Evolutionary conservation across 1,284 basidiomycete species (phyloP).

Genomic region (Amylostereum areolatum): DNA sequence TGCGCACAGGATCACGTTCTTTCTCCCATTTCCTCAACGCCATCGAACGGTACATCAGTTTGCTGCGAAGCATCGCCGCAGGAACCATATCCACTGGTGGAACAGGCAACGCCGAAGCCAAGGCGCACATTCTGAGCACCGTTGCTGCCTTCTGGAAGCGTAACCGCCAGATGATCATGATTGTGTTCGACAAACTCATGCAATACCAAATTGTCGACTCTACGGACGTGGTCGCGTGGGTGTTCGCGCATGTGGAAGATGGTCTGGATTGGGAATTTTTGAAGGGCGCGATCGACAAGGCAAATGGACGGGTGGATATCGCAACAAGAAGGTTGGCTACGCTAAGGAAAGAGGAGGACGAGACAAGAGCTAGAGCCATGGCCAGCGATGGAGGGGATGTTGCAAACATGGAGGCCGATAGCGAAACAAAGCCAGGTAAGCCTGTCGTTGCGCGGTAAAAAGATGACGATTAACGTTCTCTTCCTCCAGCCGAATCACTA

Average conservation of each 20-base stretch:
- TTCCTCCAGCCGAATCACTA: too few relatives aligned
- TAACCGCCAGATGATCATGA: constrained; percentile 79
- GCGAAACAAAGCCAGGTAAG: constrained; percentile 48
- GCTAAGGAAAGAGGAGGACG: constrained; percentile 83
- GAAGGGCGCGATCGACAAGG: constrained; percentile 79
- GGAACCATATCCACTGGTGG: constrained; percentile 32
- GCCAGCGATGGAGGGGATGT: constrained; percentile 45
- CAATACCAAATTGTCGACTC: constrained; percentile 98
- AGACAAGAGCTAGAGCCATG: constrained; percentile 67
- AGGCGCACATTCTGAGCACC: constrained; percentile 64
- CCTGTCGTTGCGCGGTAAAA: too few relatives aligned
- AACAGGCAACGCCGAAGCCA: constrained; percentile 53
- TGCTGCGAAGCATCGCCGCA: constrained; percentile 70
- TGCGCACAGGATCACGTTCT: constrained; percentile 89
- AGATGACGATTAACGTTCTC: too few relatives aligned
- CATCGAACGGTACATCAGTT: constrained; percentile 91
- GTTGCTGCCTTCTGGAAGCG: constrained; percentile 76
- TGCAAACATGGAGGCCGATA: constrained; percentile 46
- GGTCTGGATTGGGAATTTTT: constrained; percentile 80
- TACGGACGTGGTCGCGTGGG: constrained; percentile 84
- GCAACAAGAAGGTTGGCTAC: constrained; percentile 67
- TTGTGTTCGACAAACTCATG: constrained; percentile 96
- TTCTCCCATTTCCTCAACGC: constrained; percentile 99
- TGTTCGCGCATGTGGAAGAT: constrained; percentile 54
- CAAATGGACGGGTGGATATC: constrained; percentile 77